Base-by-base conservation (phyloP, 1,284 basidiomycete genomes). In the Peniophora sp. region DNA sequence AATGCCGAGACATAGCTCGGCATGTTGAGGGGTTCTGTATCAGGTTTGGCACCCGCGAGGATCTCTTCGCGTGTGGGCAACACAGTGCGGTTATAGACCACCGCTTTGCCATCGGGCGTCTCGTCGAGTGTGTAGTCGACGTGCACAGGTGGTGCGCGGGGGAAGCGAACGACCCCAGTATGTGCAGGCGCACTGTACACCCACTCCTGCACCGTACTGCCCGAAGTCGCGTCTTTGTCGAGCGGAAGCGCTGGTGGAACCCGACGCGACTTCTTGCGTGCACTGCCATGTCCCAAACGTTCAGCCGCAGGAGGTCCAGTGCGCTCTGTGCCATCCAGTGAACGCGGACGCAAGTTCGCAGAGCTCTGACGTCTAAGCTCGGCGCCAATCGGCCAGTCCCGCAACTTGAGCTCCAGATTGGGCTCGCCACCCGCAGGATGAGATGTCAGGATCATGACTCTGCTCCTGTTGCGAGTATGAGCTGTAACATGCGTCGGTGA, bases 401-500 rank as follows among this genome's bases (percentile, higher is more conserved):
- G 43, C 8, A 45, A 20, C 14, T 24, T 10, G 10, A 22, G 43
- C 18, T 24, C 12, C 23, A 14, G 20, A 15, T 17, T 15, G 10
- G 12, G 41, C 14, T 45, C 18, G 22, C 14, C 6, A 45, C 43
- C 12, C 18, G 43, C 43, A 41, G 37, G 18, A 9, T 45, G 43
- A 20, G 23, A 24, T 9, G 43, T 22, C 12, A 15, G 9, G n/a
- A 24, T 15, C 12, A 45, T 15, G 43, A 15, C 20, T 24, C 43
- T n/a, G 14, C 43, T 32, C 6, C 27, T 5, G 12, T 32, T 32
- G 27, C 27, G 18, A 9, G 43, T 24, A n/a, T 22, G 24, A 9
- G 24, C 20, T 5, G 52, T 17, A 42, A 39, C 52, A n/a, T 37
- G 54, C 9, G 55, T 57, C 8, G 55, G 55, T 15, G 55, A 57